Percentiles rank a stretch among this genome's conserved stretches.
These are phyloP conservation scores for Ciborinia camelliae DNA, from an alignment of 2,329 filamentous ascomycete genomes.

Conservation along the genomic window DNA sequence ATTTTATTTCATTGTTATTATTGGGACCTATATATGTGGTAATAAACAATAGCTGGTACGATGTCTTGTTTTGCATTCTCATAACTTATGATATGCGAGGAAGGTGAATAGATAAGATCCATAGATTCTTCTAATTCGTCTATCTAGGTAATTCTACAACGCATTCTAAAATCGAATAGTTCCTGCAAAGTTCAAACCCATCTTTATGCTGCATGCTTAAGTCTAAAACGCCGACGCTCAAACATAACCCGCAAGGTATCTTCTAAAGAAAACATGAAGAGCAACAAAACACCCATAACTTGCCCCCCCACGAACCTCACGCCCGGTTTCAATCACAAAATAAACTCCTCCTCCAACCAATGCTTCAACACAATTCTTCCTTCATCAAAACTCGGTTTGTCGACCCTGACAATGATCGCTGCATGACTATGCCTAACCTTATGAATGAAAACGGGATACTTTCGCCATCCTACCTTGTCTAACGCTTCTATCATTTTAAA, in stretches of 20 bases:
- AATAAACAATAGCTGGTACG: no score
- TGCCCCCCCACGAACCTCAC: not conserved
- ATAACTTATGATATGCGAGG: no score
- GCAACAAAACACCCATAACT: no score
- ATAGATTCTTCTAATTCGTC: not conserved
- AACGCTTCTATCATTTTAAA: slow-evolving; percentile 81
- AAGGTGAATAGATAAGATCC: not conserved
- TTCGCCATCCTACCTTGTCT: slow-evolving; percentile 62
- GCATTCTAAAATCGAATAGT: not conserved
- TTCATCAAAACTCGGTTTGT: slow-evolving; percentile 67
- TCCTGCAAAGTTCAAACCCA: not conserved
- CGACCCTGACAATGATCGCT: slow-evolving; percentile 78
- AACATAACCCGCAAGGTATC: not conserved
- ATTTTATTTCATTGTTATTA: no score
- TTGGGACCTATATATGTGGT: not conserved
- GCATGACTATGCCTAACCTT: slow-evolving; percentile 80
- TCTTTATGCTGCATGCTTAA: not conserved
- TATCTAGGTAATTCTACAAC: not conserved
- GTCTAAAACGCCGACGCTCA: slow-evolving; percentile 15
- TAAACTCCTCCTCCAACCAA: slow-evolving; percentile 74
- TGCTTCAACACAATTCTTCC: slow-evolving; percentile 75
- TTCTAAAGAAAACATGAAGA: not conserved
- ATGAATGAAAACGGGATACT: slow-evolving; percentile 70
- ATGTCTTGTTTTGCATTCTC: no score
- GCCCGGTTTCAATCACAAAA: slow-evolving; percentile 23